Evolutionary conservation across 257 asterid genomes (phyloP), one percentile per base, ranked within the genome.

Genomic region (Capsicum baccatum): DNA sequence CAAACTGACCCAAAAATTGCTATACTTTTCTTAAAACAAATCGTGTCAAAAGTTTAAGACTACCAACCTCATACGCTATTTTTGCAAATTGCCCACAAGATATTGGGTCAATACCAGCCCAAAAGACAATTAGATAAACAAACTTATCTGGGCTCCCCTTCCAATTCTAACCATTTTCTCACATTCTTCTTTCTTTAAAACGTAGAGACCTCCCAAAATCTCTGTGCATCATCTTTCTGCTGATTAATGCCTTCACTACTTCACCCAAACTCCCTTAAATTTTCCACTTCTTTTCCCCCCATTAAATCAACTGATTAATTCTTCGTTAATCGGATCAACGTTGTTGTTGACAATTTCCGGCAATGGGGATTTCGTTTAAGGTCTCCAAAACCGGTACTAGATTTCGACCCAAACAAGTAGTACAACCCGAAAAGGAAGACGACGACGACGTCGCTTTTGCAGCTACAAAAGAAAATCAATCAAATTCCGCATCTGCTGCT

Each of bases 351-450:
- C 26, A 26, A 3, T 15, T 54, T 8, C 82, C 50, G 21, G 48
- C 59, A 66, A 96, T 97, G 99, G 99, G 98, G 89, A 66, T 97
- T 87, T 97, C 99, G n/a, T 97, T 97, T 76, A 92, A 89, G 94
- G 94, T 97, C 67, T 90, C 98, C 19, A 93, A 87, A 86, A 91
- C 89, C 14, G 99, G 99, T 9, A 81, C 86, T 86, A 87, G 98
- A 84, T 92, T 90, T 90, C 92, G 86, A 16, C 92, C 92, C 62
- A 91, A 91, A 39, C 84, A 57, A 8, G 83, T 83, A 52, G 81
- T 83, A 52, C 83, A 64, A 7, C 87, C 79, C 81, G 89, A 83
- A 73, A 74, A 79, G 33, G 81, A 52, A 56, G 86, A 84, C n/a
- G 91, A 83, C 13, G 87, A 74, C 57, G 86, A 82, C 35, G 87